Evolutionary conservation across 108 stramenopile species (phyloP), one percentile per base, ranked within the genome.

Genomic region (Chaetoceros muelleri): DNA sequence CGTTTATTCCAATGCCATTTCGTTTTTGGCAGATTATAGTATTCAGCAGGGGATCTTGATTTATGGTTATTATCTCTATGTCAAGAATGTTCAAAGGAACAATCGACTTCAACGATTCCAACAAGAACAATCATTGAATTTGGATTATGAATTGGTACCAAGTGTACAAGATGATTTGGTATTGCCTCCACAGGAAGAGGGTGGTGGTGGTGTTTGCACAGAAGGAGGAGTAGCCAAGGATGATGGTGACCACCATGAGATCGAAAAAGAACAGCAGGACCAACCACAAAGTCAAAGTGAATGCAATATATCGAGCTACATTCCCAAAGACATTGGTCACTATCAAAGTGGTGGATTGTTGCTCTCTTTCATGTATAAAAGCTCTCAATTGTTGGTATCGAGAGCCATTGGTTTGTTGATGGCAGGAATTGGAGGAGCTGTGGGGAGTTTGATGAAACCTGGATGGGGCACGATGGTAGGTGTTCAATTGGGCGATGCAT

Each of bases 21-120:
- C 62, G 10, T 82, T 58, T 49, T 30, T 75, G 45, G 73, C 80
- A 8, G 80, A 82, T 29, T 82, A 73, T 28, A 73, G 61, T 44
- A 65, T 82, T 26, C 76, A 78, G 44, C 74, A 82, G 62, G 56
- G 52, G 16, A 64, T 78, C 53, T 28, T 82, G n/a, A 50, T 54
- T 24, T 82, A 65, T 55, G 74, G 64, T 17, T 82, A 82, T 60
- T 78, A 75, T 53, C 28, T 57, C 2, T 78, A 73, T 53, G 44
- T 66, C 20, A 62, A 57, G 17, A 44, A 47, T 23, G 61, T 67
- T 44, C 61, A 57, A 29, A 52, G 34, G 30, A 49, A 64, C 7
- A 47, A 19, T 7, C 2, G 51, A 29, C 52, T n/a, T 2, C 17
- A 40, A n/a, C 21, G 21, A 25, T 10, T 1, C 2, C n/a, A 26